Base-by-base conservation (phyloP, 805 yeast genomes). In the Myxozyma nipponensis region DNA sequence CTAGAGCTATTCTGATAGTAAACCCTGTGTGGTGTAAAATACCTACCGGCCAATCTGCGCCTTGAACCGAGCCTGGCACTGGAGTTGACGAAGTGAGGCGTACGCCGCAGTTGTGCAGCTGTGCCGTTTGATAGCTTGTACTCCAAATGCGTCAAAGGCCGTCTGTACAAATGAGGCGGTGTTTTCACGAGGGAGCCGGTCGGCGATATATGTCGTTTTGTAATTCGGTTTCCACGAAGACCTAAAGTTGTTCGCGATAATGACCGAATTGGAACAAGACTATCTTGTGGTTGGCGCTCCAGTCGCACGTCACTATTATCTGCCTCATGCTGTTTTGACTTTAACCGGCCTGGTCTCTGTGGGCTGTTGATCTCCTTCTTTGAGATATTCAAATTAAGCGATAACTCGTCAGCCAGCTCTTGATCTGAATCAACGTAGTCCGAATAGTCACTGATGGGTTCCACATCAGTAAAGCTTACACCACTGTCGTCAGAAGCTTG, bases 401-500 rank as follows among this genome's bases (percentile, higher is more conserved):
- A 35, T 13, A 35, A 17, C 38, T 35, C 38, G 21, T 17, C 38
- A 7, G 38, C 38, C 38, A 35, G 19, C 21, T 35, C 38, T 35
- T 35, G 19, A n/a, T 35, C 38, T 35, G 38, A 35, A 17, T 35
- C 38, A 6, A 17, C 38, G 15, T 35, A 13, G 15, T 35, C 38
- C 6, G 38, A 35, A 17, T 35, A 35, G 6, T 35, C 38, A 7
- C 6, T 35, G 21, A 35, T 28, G 32, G 21, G 17, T 35, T 6
- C 19, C 15, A 18, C 6, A 13, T 35, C 38, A 13, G 15, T 13
- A 21, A n/a, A 2, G 19, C 54, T n/a, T 42, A 50, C 46, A 25
- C 54, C 46, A 2, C 32, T 44, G 7, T 7, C 19, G 9, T n/a
- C n/a, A n/a, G n/a, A n/a, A n/a, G n/a, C n/a, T n/a, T n/a, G n/a